Evolutionary conservation across 768 basidiomycete genomes (phyloP), one percentile per base, ranked within the genome.

Genomic region (Suillus subluteus): DNA sequence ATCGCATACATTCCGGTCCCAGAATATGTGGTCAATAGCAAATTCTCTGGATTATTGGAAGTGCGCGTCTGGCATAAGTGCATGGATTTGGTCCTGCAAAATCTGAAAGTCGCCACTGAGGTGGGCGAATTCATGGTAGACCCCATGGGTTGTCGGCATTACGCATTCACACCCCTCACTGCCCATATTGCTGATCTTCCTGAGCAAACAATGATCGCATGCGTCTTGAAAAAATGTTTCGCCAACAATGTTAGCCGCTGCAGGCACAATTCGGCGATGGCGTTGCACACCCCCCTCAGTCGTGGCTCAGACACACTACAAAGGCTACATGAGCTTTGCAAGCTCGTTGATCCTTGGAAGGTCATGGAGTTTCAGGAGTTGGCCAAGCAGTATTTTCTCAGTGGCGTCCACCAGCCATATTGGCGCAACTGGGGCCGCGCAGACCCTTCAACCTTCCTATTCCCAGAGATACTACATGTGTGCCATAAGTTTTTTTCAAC

Each of bases 391-490:
- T 50, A 59, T 41, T 62, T 72, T 7, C 73, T 81, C 18, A 78
- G 72, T 50, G 75, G 78, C 13, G 75, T 80, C 44, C 74, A 71
- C 37, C 38, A 37, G 0, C 76, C 74, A 0, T 77, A 72, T 54
- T 76, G 73, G 73, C 35, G 64, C 0, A 69, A 76, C 52, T 74
- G 73, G 75, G 13, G 44, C 2, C 43, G 68, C 12, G 58, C 68
- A 3, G 62, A 73, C 15, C 72, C 72, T n/a, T 54, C 66, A 15
- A 40, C 46, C 9, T 72, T 74, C 62, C 64, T 75, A 12, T 76
- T 78, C 71, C 32, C 37, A 0, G 58, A 61, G 16, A 4, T 61
- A 61, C 37, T 61, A 1, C 58, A 61, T 15, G 11, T 16, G 18
- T n/a, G 18, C 41, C 61, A 38, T 6, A 62, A 62, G 15, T 40